Base-by-base conservation (phyloP, 345 rosid genomes). In the Salix dunnii region DNA sequence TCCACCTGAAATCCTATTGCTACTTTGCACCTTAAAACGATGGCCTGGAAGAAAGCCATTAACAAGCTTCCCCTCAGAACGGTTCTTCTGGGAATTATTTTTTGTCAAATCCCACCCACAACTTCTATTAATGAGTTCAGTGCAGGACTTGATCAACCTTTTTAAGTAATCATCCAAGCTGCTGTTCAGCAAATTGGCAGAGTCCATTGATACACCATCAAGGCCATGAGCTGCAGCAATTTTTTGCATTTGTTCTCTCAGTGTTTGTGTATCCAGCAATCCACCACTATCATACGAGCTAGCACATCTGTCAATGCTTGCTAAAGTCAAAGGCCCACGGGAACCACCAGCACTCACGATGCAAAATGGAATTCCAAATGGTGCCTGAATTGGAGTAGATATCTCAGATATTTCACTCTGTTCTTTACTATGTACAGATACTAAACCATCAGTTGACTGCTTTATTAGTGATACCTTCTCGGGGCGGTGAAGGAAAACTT, bases 361-460 rank as follows among this genome's bases (percentile, higher is more conserved):
- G 78, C 80, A 83, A 77, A 82, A 75, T 60, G 84, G 86, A 67
- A 83, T 79, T 48, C 91, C 89, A 67, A 84, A 76, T 16, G 91
- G 89, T 28, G 88, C 83, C 48, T 40, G 79, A 42, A 84, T 74
- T 20, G 78, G 70, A 71, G 72, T 17, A 55, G 51, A 80, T 42
- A 53, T 72, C 76, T 73, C 80, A 48, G 71, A 53, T 42, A 33
- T 62, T 46, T 60, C 80, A 75, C 69, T 61, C 55, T 73, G 77
- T 30, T 73, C 79, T 62, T 73, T 73, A 60, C 72, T 74, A 40
- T 55, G 80, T 36, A 68, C 72, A 46, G 85, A 80, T 61, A 76
- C 49, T 51, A 51, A 73, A 66, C 68, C 68, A 62, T 84, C 72
- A 66, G 49, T 5, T 33, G 81, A 72, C 70, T 61, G 71, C 43